Base-by-base conservation (phyloP, 176 grass and related monocot genomes). In the Zea mays region DNA sequence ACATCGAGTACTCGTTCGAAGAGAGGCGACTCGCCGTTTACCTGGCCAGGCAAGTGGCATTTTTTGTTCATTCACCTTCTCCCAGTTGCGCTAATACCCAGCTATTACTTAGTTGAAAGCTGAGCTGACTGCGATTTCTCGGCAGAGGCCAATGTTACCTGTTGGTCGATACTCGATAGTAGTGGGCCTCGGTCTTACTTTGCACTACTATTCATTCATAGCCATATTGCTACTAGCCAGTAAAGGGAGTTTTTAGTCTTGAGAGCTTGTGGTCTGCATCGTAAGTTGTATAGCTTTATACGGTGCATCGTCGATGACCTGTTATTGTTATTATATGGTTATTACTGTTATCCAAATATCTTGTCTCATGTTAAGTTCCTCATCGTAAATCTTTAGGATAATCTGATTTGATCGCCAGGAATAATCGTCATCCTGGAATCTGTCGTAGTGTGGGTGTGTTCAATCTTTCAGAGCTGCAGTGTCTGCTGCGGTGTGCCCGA, bases 1-100 rank as follows among this genome's bases (percentile, higher is more conserved):
- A 79, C 75, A 74, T 79, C 0, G 89, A 92, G 71, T 94, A 94
- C 76, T 97, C 95, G 1, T 92, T 92, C 19, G 95, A 97, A 67
- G 95, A 97, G 49, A 86, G 83, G 64, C 68, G 95, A 7, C 81
- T 97, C 19, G 76, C 79, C 12, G 48, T 60, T 63, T 97, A 94
- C 56, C 62, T 81, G 42, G 65, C 64, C 15, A 86, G 73, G 14
- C 77, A 61, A 74, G 39, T 77, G 36, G 76, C 40, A 43, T 89
- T n/a, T n/a, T n/a, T 63, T 10, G 3, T 41, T 21, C 65, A 46
- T 27, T 69, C 11, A 58, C 54, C 2, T 1, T 51, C 5, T 4
- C 15, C 3, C 11, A 8, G 27, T 38, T 14, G 44, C 37, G 63
- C 15, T 35, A 49, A 14, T 40, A 40, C 34, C 41, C 43, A 36